Evolutionary conservation across 192 early-diverging fungal species (phyloP), one percentile per base, ranked within the genome.

Genomic region (Phlyctochytrium bullatum): DNA sequence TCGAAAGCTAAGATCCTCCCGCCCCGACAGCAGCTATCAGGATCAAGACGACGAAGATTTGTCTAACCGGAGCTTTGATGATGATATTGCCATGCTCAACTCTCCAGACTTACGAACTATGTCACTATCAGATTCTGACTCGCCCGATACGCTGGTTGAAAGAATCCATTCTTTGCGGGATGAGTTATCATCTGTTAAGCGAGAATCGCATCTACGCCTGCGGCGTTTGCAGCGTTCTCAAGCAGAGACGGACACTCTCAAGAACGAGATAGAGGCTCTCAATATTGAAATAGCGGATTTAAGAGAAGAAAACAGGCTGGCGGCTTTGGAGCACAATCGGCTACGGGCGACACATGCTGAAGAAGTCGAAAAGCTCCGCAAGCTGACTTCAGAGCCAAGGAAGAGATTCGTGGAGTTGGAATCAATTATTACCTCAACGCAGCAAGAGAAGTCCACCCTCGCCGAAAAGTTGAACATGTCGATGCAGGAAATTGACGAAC

Each of bases 291-390:
- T 57, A 24, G 12, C 27, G 27, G 54, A 57, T 14, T 27, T 57
- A 25, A 14, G 27, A 25, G 27, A 57, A 10, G 20, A 57, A 25
- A 28, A 14, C 20, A 10, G 54, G 54, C 6, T 28, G 54, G 54
- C 16, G 6, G 27, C 16, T 6, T 6, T 28, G 54, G 54, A 57
- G 27, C 20, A 28, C 16, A 57, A 57, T 27, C 12, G 54, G 54
- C 54, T 57, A 10, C 54, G 54, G 54, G 27, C 54, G 6, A 25
- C 54, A 6, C 54, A 57, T 28, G 54, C 54, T 28, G 54, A 57
- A 25, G 54, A 57, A 10, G 6, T 57, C 14, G 54, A 57, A 27
- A 14, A 25, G 54, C 14, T 57, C 12, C 10, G 25, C 12, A 28
- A 57, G 27, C 54, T 57, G 4, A 14, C 25, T 14, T 6, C 27